These are phyloP conservation scores for Eremomyces bilateralis DNA, from an alignment of 495 filamentous ascomycete species.

Conservation along the genomic window DNA sequence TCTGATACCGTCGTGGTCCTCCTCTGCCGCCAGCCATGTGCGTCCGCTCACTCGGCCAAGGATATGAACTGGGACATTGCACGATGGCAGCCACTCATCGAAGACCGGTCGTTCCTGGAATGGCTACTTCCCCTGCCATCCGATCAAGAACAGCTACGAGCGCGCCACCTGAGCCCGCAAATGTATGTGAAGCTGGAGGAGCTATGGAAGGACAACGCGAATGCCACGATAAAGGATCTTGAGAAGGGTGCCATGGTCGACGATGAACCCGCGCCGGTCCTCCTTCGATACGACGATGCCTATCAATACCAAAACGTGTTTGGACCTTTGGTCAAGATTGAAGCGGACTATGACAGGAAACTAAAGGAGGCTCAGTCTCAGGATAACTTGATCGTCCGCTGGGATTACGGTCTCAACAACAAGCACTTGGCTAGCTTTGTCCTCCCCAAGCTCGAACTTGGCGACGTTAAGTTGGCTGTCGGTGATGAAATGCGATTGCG, in stretches of 20 bases:
- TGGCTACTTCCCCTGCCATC: conserved; percentile 85
- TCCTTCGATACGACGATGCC: conserved; percentile 89
- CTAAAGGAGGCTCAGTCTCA: conserved; percentile 96
- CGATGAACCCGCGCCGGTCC: conserved; percentile 83
- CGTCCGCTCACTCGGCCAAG: conserved; percentile 85
- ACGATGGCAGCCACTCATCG: conserved; percentile 91
- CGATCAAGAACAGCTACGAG: conserved; percentile 89
- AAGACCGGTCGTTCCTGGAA: conserved; percentile 82
- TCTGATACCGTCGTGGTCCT: conserved; percentile 96
- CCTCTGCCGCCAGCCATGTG: conserved; percentile 90
- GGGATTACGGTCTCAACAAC: conserved; percentile 93
- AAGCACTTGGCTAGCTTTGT: conserved; percentile 94
- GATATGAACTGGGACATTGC: conserved; percentile 99
- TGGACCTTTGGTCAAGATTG: conserved; percentile 93
- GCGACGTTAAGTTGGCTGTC: conserved; percentile 93
- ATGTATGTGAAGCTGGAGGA: conserved; percentile 95
- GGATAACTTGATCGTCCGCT: conserved; percentile 79
- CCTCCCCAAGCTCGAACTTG: conserved; percentile 88
- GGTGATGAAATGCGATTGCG: conserved; percentile 97
- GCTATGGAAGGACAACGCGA: conserved; percentile 94
- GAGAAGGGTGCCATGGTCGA: conserved; percentile 87
- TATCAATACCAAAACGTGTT: conserved; percentile 99
- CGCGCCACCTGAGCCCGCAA: conserved; percentile 79
- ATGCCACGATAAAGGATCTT: conserved; percentile 74
- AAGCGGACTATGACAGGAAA: conserved; percentile 99